Conservation (phyloP, 1,139 yeast genomes). For the Nakaseomyces bracarensis region DNA sequence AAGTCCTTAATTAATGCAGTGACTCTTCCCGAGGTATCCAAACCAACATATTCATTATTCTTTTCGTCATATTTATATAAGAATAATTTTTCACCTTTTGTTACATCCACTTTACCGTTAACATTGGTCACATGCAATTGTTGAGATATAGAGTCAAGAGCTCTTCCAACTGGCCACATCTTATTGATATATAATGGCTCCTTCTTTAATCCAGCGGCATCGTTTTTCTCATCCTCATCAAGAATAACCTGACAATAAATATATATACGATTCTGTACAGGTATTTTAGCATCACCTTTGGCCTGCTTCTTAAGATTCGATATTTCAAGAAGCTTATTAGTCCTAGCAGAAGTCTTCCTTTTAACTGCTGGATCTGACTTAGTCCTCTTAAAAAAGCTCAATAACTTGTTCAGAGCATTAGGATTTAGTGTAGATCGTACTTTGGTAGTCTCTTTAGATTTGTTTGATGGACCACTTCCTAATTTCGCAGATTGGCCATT, state of each 20-base stretch:
- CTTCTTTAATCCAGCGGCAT: constrained; percentile 26
- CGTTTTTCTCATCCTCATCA: constrained; percentile 30
- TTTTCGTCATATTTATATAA: constrained; percentile 29
- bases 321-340: constrained; percentile 34
- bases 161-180: constrained; percentile 68
- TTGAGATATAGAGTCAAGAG: constrained; percentile 59
- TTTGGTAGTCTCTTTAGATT: background rate
- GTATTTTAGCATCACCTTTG: constrained; percentile 58
- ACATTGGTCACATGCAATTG: constrained; percentile 44
- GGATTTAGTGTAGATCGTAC: constrained; percentile 26
- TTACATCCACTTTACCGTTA: constrained; percentile 39
- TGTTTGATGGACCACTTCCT: background rate
- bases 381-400: constrained; percentile 13
- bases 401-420: constrained; percentile 41
- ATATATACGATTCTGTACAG: constrained; percentile 50
- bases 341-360: constrained; percentile 15
- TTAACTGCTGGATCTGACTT: constrained; percentile 10
- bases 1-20: constrained; percentile 40
- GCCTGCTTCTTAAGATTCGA: constrained; percentile 46
- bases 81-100: constrained; percentile 24
- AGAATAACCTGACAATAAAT: constrained; percentile 48
- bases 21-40: constrained; percentile 40
- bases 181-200: constrained; percentile 26
- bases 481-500: constrained; percentile 7
- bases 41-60: constrained; percentile 27